A percentile compares a stretch with the other conserved stretches of the same genome.
Conservation (phyloP, 345 rosid genomes). For the Camelina sativa region DNA sequence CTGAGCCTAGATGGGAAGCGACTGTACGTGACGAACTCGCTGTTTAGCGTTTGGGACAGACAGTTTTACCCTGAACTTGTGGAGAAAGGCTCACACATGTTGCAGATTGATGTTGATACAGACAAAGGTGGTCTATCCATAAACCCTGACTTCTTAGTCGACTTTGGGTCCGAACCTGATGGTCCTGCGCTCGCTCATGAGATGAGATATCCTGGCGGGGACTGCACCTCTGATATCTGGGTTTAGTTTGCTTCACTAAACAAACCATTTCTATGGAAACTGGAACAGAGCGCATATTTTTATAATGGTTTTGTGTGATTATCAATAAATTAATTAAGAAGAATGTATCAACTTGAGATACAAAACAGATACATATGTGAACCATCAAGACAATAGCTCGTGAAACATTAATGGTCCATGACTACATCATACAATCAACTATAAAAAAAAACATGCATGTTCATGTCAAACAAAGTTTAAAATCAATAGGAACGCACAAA, state of each 20-base stretch:
- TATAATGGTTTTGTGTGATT: no score
- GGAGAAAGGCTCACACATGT: slow-evolving; percentile 85
- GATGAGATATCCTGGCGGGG: slow-evolving; percentile 93
- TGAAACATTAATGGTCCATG: no score
- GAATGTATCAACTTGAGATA: no score
- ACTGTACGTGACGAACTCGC: slow-evolving; percentile 81
- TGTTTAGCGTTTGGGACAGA: slow-evolving; percentile 80
- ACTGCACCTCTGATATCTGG: slow-evolving; percentile 94
- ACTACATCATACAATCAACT: no score
- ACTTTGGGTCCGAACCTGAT: slow-evolving; percentile 75
- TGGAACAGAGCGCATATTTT: no score
- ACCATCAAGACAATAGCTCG: no score
- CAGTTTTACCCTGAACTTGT: slow-evolving; percentile 77
- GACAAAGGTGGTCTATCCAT: slow-evolving; percentile 68
- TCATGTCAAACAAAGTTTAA: no score
- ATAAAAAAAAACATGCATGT: no score
- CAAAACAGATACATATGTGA: no score
- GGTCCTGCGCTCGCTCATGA: slow-evolving; percentile 93
- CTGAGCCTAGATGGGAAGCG: slow-evolving; percentile 85
- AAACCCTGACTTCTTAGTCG: slow-evolving; percentile 75
- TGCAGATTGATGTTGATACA: slow-evolving; percentile 77
- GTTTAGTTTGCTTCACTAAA: neutral
- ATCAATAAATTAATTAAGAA: no score
- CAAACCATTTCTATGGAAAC: no score
- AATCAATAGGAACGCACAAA: no score